phyloP scores from a whole-genome alignment of 1,284 basidiomycete species.

The Rhizopogon parksii region DNA sequence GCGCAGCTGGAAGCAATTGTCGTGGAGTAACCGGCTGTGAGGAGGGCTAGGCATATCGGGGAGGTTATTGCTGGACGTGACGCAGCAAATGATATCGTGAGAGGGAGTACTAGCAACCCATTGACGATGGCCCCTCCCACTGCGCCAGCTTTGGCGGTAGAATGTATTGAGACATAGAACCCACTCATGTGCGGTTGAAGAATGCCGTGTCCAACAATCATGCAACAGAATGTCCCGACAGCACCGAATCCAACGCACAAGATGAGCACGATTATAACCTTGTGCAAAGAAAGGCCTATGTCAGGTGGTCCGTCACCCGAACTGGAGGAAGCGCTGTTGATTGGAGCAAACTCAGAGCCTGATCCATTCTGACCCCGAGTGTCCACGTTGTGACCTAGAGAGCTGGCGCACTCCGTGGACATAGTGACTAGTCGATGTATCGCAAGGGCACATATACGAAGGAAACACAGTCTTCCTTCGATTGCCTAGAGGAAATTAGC shows the following conservation, averaged over 20 bases:
- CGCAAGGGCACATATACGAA: not conserved
- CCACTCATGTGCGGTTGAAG: slow-evolving; percentile 1
- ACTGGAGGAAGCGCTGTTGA: no score
- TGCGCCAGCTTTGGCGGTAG: slow-evolving; percentile 1
- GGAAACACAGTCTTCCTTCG: no score
- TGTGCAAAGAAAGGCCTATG: not conserved
- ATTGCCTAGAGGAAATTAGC: no score
- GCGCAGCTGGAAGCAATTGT: not conserved
- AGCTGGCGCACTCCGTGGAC: not conserved
- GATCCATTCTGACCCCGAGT: not conserved
- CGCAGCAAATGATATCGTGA: not conserved
- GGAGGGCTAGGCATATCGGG: not conserved
- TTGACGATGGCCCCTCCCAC: slow-evolving; percentile 1
- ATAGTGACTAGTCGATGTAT: not conserved
- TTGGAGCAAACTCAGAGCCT: not conserved
- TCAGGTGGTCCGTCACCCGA: not conserved
- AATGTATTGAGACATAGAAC: slow-evolving; percentile 1
- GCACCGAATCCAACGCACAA: slow-evolving; percentile 1
- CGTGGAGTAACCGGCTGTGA: not conserved
- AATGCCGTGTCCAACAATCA: slow-evolving; percentile 3
- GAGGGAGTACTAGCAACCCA: not conserved
- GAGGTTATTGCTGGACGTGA: not conserved
- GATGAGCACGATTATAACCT: not conserved
- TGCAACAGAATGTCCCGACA: not conserved
- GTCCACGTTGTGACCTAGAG: not conserved